Evolutionary conservation across 176 grass and related monocot genomes (phyloP).

Genomic region (Ensete ventricosum): DNA sequence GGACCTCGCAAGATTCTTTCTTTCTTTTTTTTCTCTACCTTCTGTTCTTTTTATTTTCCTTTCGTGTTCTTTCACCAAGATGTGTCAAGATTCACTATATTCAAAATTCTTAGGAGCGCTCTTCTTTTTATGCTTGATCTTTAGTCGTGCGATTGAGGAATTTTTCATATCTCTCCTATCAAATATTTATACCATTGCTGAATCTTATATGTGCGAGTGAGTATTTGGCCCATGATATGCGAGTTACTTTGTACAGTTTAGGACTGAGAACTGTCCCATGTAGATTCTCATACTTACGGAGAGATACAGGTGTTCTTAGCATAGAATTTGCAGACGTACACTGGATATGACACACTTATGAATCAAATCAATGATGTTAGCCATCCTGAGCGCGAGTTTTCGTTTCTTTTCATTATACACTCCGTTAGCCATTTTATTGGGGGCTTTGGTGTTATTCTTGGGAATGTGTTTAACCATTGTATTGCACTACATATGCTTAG

Average conservation of each 20-base stretch:
- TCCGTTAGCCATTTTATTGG: not conserved
- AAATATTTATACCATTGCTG: not conserved
- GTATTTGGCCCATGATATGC: not conserved
- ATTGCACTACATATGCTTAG: too few species aligned
- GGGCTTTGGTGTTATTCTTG: not conserved
- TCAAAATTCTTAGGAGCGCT: not conserved
- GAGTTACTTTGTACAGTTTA: not conserved
- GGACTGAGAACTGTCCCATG: not conserved
- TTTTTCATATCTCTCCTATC: not conserved
- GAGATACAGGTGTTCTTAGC: too few species aligned
- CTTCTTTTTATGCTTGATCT: not conserved
- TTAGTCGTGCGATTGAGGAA: not conserved
- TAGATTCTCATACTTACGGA: too few species aligned
- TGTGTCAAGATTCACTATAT: not conserved
- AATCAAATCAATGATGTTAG: not conserved
- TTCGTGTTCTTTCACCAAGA: not conserved
- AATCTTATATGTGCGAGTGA: not conserved
- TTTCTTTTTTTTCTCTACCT: not conserved
- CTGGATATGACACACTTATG: not conserved
- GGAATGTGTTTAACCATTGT: too few species aligned
- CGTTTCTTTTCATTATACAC: not conserved
- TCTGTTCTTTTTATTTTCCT: not conserved
- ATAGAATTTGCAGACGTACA: too few species aligned
- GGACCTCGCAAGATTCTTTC: not conserved
- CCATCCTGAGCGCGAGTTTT: not conserved